Conservation (phyloP, 139 green algal species). For the Tetradesmus obliquus region DNA sequence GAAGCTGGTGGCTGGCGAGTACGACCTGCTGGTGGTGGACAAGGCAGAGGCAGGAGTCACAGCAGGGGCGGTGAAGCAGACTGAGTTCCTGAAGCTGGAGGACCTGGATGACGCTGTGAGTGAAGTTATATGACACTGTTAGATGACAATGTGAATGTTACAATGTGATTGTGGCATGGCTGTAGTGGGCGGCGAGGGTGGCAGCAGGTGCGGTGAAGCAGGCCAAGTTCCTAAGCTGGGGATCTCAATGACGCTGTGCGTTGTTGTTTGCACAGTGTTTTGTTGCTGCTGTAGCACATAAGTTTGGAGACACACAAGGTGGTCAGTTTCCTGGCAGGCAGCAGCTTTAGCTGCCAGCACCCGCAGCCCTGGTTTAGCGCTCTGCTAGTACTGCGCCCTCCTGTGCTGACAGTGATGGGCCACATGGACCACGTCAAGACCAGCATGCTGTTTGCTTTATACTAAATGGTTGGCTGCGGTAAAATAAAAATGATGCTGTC, state of each 20-base stretch:
- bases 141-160: background rate
- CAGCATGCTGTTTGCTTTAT: background rate
- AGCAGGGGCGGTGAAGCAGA: conserved; percentile 54
- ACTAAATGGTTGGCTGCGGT: background rate
- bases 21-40: conserved; percentile 74
- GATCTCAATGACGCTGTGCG: conserved; percentile 82
- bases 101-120: conserved; percentile 83
- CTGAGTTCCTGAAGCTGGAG: conserved; percentile 83
- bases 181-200: conserved; percentile 10
- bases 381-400: no score
- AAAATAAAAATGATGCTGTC: no score
- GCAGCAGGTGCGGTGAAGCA: conserved; percentile 54
- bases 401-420: no score
- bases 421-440: no score
- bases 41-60: conserved; percentile 53
- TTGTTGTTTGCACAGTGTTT: no score
- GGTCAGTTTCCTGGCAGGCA: no score
- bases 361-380: no score
- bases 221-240: conserved; percentile 81
- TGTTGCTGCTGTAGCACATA: background rate
- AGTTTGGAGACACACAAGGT: background rate
- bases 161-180: background rate
- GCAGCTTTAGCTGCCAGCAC: no score
- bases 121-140: background rate
- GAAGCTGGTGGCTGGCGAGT: conserved; percentile 81